These are phyloP conservation scores for Citrus australasica DNA, from an alignment of 345 rosid genomes.

Conservation along the genomic window DNA sequence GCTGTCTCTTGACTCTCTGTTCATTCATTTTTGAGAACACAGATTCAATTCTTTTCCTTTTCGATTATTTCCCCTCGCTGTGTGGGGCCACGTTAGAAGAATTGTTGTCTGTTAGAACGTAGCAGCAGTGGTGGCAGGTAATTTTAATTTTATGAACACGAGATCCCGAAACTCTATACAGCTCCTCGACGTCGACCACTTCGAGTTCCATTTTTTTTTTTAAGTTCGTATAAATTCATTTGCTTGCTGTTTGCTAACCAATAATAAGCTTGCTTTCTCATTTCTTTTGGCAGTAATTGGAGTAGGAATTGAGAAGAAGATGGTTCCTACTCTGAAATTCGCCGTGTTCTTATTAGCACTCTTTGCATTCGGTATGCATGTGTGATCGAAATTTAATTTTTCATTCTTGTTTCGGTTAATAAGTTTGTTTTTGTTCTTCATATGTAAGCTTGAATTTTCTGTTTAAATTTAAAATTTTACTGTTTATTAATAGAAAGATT, in stretches of 20 bases:
- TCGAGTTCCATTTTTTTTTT: neutral
- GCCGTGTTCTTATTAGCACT: slow-evolving; percentile 34
- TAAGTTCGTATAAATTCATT: neutral
- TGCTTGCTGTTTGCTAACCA: neutral
- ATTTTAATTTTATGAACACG: slow-evolving; percentile 67
- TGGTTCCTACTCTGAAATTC: slow-evolving; percentile 50
- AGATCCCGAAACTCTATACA: slow-evolving; percentile 54
- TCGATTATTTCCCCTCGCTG: neutral
- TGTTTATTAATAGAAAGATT: neutral
- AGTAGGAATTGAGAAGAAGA: slow-evolving; percentile 26
- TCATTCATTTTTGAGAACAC: neutral
- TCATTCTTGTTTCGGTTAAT: neutral
- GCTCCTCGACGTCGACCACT: neutral
- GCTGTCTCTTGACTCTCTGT: neutral
- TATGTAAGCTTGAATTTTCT: neutral
- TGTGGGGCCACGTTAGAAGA: neutral
- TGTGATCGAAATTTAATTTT: neutral
- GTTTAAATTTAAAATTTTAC: too few relatives aligned
- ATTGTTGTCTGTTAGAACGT: slow-evolving; percentile 27
- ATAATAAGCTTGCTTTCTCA: neutral
- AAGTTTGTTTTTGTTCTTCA: neutral
- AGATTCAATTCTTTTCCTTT: too few relatives aligned
- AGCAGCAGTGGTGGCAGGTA: slow-evolving; percentile 28
- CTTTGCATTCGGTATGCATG: slow-evolving; percentile 43
- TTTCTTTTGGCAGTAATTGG: slow-evolving; percentile 27